A percentile compares a stretch with the other conserved stretches of the same genome.
These are phyloP conservation scores for Noccaea caerulescens DNA, from an alignment of 345 rosid species.

Conservation along the genomic window DNA sequence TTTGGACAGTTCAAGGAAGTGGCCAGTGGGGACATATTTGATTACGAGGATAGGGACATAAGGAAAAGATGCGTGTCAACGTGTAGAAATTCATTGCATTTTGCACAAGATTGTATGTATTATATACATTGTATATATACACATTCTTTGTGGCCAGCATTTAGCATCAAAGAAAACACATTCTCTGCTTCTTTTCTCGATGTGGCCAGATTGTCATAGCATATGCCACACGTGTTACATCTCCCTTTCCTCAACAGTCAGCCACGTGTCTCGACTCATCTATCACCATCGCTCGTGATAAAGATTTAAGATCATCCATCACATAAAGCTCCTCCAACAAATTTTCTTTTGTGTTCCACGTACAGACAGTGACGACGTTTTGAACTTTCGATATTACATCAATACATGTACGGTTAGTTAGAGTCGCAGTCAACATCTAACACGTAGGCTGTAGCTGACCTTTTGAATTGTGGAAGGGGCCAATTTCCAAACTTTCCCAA, in stretches of 20 bases:
- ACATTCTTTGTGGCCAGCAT: slow-evolving; percentile 25
- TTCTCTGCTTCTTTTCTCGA: background rate
- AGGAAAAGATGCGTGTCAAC: slow-evolving; percentile 27
- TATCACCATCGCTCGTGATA: slow-evolving; percentile 8
- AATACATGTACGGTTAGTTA: too few species aligned
- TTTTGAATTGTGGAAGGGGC: slow-evolving; percentile 25
- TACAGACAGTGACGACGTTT: slow-evolving; percentile 31
- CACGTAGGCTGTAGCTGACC: slow-evolving; percentile 9
- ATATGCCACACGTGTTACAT: slow-evolving; percentile 23
- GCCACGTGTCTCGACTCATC: slow-evolving; percentile 25
- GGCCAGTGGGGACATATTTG: slow-evolving; percentile 33
- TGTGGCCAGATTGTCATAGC: slow-evolving; percentile 14
- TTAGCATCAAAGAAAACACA: slow-evolving; percentile 24
- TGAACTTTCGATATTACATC: background rate
- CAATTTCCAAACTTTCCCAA: background rate
- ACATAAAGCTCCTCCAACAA: slow-evolving; percentile 14
- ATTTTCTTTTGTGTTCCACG: slow-evolving; percentile 6
- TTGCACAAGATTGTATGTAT: background rate
- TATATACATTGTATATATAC: background rate
- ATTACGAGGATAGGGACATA: slow-evolving; percentile 15
- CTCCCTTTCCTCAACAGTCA: background rate
- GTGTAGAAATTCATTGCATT: slow-evolving; percentile 37
- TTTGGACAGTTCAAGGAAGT: slow-evolving; percentile 8
- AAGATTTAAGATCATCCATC: slow-evolving; percentile 15
- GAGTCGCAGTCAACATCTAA: background rate